Evolutionary conservation across 2,329 filamentous ascomycete genomes (phyloP).

Genomic region (Tothia fuscella): DNA sequence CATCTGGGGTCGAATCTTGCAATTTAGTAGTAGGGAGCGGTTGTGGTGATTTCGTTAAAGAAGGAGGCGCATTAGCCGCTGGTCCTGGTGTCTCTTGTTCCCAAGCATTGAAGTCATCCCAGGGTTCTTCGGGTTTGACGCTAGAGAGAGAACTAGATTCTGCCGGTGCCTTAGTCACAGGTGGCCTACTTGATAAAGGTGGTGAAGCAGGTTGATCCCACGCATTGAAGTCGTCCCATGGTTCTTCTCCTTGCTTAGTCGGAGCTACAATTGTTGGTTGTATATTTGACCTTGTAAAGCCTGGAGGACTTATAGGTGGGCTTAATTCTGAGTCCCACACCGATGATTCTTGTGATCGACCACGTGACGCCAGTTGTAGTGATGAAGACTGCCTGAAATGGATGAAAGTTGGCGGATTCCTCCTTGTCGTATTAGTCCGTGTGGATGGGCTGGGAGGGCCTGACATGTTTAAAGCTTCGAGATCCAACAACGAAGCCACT

Average conservation of each 20-base stretch:
- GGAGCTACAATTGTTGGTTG: conserved; percentile 7
- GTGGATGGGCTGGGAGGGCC: too few relatives aligned
- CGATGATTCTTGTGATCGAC: conserved; percentile 1
- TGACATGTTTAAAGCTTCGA: too few relatives aligned
- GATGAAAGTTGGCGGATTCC: neutral
- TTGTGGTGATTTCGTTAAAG: neutral
- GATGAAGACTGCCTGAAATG: neutral
- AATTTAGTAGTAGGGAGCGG: conserved; percentile 2
- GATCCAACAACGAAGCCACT: neutral
- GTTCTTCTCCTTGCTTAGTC: conserved; percentile 24
- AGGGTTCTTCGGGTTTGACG: conserved; percentile 29
- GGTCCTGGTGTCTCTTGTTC: conserved; percentile 8
- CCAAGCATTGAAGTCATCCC: conserved; percentile 33
- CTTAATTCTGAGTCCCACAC: too few relatives aligned
- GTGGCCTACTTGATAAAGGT: conserved; percentile 37
- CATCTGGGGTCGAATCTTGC: conserved; percentile 19
- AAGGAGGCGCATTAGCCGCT: conserved; percentile 36
- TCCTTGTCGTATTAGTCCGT: neutral
- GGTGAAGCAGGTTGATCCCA: conserved; percentile 2
- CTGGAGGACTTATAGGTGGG: too few relatives aligned
- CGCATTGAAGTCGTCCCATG: conserved; percentile 35
- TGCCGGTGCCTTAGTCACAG: too few relatives aligned
- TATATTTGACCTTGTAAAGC: conserved; percentile 8
- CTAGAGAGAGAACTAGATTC: conserved; percentile 1
- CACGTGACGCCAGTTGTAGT: neutral